Percentiles rank a stretch among this genome's conserved stretches.
Conservation (phyloP, 495 filamentous ascomycete genomes). For the Talaromyces nanjingensis region DNA sequence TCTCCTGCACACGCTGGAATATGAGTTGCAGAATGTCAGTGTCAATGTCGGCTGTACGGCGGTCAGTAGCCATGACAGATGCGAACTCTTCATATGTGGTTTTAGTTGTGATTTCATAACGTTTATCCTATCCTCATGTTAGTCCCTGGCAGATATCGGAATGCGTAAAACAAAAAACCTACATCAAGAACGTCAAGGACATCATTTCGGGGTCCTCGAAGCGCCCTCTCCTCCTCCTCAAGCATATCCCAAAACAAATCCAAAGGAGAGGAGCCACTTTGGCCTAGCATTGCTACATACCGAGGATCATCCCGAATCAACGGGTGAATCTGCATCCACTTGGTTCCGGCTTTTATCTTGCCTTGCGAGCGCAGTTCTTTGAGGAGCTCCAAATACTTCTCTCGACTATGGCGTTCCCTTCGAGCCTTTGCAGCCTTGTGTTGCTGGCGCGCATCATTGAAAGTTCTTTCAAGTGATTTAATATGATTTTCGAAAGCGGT, state of each 20-base stretch:
- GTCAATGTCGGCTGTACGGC: conserved; percentile 76
- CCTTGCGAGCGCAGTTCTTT: conserved; percentile 64
- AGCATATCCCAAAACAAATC: conserved; percentile 97
- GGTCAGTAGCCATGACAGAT: conserved; percentile 68
- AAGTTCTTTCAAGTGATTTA: conserved; percentile 78
- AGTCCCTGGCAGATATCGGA: not conserved
- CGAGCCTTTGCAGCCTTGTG: conserved; percentile 74
- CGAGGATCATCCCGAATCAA: conserved; percentile 74
- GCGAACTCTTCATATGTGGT: conserved; percentile 86
- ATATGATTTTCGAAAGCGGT: conserved; percentile 93
- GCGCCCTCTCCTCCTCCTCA: conserved; percentile 81
- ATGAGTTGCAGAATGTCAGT: conserved; percentile 66
- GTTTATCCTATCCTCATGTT: conserved; percentile 58
- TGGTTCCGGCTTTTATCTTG: conserved; percentile 83
- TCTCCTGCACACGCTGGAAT: conserved; percentile 81
- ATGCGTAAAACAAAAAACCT: conserved; percentile 24
- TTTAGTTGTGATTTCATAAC: conserved; percentile 78
- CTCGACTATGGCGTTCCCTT: conserved; percentile 77
- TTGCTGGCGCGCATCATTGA: conserved; percentile 82
- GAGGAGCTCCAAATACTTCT: conserved; percentile 68
- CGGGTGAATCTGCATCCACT: conserved; percentile 81
- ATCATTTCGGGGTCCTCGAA: conserved; percentile 75
- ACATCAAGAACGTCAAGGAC: conserved; percentile 89
- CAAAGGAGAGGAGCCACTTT: conserved; percentile 80
- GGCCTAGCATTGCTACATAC: conserved; percentile 79